Base-by-base conservation (phyloP, 2,329 filamentous ascomycete species). In the Cladorrhinum sp. region DNA sequence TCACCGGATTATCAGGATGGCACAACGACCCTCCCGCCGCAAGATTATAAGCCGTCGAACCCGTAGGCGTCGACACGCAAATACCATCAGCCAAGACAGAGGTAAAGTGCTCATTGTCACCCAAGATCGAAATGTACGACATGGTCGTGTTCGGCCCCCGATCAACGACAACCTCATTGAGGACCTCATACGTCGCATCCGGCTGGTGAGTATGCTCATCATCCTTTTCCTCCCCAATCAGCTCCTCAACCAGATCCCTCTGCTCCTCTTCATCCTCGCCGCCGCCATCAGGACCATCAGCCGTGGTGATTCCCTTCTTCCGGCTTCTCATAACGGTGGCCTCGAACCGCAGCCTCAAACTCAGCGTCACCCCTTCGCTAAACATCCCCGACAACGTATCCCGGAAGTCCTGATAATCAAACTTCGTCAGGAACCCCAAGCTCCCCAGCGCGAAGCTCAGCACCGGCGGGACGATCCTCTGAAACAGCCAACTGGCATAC, bases 101-200 rank as follows among this genome's bases (percentile, higher is more conserved):
- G 0, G 95, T 97, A 74, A 97, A 95, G 75, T 96, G 92, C 74
- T 96, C 91, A 69, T 97, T 91, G 69, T 97, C 94, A 20, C 92
- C 93, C 72, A 97, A 97, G 24, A 98, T 83, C 72, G 98, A 94
- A 20, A 91, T 92, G 57, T 87, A 88, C 10, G 91, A 95, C 91
- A 99, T 94, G 58, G 92, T 79, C 78, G 94, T 87, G 74, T 96
- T 97, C 6, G 95, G 95, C 0, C 95, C 95, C 18, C 95, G 84
- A 71, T 99, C 95, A 28, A 98, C 86, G 8, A 99, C 94, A n/a
- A 98, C 87, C 73, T 99, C 95, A 70, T 99, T 99, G 64, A 99
- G 78, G 61, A 98, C 96, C 74, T 96, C 91, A 73, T 88, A 92
- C 1, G 90, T 93, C 42, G 87, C 86, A 68, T 95, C 91, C 0